These are phyloP conservation scores for Monosporascus sp. DNA, from an alignment of 2,329 filamentous ascomycete species.

Conservation along the genomic window DNA sequence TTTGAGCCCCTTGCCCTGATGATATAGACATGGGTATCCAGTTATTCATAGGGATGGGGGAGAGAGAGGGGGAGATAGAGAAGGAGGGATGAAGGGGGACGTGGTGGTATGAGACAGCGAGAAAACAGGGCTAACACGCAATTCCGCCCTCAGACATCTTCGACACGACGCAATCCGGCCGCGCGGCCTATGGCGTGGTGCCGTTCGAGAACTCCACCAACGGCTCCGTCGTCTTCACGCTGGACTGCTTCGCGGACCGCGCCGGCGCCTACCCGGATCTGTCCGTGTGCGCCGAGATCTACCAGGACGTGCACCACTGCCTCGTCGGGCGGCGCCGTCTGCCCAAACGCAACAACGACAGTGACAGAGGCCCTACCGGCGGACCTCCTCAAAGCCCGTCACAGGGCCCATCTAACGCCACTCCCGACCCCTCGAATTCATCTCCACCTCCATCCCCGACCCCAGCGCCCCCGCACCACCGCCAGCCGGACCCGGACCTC, in stretches of 20 bases:
- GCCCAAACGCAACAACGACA: not conserved
- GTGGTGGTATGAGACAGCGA: too few relatives aligned
- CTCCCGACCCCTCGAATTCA: too few relatives aligned
- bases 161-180: slow-evolving; percentile 63
- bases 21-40: too few relatives aligned
- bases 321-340: slow-evolving; percentile 54
- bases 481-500: slow-evolving; percentile 28
- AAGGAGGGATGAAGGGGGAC: too few relatives aligned
- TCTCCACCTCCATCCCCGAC: not conserved
- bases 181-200: slow-evolving; percentile 70
- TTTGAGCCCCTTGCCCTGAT: not conserved
- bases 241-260: slow-evolving; percentile 82
- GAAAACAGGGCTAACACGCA: not conserved
- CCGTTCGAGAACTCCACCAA: slow-evolving; percentile 97
- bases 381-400: too few relatives aligned
- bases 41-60: too few relatives aligned
- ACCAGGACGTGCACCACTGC: slow-evolving; percentile 84
- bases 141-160: slow-evolving; percentile 62
- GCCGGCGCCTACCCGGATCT: slow-evolving; percentile 60
- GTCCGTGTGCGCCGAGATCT: slow-evolving; percentile 75
- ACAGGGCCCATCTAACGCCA: too few relatives aligned
- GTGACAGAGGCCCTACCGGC: not conserved
- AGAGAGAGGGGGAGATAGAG: not conserved
- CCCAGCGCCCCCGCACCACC: not conserved
- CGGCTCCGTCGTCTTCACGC: slow-evolving; percentile 82